Percentiles rank a stretch among this genome's conserved stretches.
Evolutionary conservation across 2,329 filamentous ascomycete species (phyloP).

Genomic region (Phyllosticta capitalensis): DNA sequence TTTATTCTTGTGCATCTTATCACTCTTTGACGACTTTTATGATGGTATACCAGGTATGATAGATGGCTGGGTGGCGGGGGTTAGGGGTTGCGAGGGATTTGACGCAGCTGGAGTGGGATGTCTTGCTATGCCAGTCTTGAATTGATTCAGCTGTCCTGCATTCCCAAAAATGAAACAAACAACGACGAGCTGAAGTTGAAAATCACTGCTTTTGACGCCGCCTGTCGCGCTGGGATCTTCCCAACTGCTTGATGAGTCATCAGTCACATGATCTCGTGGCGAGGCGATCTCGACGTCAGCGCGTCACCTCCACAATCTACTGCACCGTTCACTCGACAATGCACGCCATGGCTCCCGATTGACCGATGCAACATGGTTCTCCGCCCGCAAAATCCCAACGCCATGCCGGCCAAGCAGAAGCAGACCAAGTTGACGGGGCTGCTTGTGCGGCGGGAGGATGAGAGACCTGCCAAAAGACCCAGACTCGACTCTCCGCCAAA

Average conservation of each 20-base stretch:
- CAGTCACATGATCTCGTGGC: neutral
- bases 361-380: no score
- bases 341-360: no score
- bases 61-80: no score
- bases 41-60: neutral
- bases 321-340: neutral
- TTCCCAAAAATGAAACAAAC: no score
- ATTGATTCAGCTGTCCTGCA: no score
- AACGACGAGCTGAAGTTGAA: no score
- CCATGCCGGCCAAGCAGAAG: conserved; percentile 34
- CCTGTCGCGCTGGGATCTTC: neutral
- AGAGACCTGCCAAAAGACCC: conserved; percentile 33
- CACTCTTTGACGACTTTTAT: neutral
- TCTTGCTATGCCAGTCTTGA: no score
- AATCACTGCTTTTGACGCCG: no score
- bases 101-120: no score
- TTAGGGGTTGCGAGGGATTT: no score
- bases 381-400: conserved; percentile 33
- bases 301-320: neutral
- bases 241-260: neutral
- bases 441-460: conserved; percentile 17
- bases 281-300: neutral
- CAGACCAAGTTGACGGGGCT: conserved; percentile 39
- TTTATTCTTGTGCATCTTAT: neutral
- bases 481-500: conserved; percentile 22